Conservation (phyloP, 2,329 filamentous ascomycete species). For the Cladorrhinum sp. region DNA sequence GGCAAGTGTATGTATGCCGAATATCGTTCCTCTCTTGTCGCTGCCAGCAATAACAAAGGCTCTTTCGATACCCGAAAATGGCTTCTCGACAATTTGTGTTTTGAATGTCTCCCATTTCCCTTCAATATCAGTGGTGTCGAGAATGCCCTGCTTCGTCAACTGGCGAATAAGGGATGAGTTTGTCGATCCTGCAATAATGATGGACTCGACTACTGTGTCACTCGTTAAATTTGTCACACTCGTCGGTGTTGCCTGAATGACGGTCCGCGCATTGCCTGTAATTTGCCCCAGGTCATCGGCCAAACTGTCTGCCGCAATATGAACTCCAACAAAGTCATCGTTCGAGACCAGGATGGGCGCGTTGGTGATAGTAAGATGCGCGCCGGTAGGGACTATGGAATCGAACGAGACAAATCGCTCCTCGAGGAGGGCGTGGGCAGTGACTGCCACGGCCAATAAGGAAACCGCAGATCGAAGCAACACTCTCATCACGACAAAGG, state of each 20-base stretch:
- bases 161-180: constrained; percentile 48
- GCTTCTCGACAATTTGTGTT: constrained; percentile 46
- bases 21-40: constrained; percentile 58
- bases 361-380: constrained; percentile 29
- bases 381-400: not conserved
- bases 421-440: constrained; percentile 11
- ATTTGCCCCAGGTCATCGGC: constrained; percentile 31
- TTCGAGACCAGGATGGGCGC: constrained; percentile 33
- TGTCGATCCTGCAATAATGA: constrained; percentile 52
- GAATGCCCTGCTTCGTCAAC: constrained; percentile 42
- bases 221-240: not conserved
- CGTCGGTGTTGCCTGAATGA: not conserved
- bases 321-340: constrained; percentile 33
- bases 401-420: constrained; percentile 20
- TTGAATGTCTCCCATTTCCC: constrained; percentile 59
- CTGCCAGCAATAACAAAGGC: constrained; percentile 57
- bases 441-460: not conserved
- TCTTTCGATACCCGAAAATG: constrained; percentile 42
- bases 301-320: constrained; percentile 35
- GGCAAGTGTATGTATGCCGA: constrained; percentile 57
- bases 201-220: constrained; percentile 15
- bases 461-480: not conserved
- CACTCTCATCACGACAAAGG: not conserved
- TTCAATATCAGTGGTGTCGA: constrained; percentile 46
- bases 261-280: constrained; percentile 14